A percentile compares a stretch with the other conserved stretches of the same genome.
Evolutionary conservation across 2,329 filamentous ascomycete species (phyloP).

Genomic region (Aureobasidium sp.): DNA sequence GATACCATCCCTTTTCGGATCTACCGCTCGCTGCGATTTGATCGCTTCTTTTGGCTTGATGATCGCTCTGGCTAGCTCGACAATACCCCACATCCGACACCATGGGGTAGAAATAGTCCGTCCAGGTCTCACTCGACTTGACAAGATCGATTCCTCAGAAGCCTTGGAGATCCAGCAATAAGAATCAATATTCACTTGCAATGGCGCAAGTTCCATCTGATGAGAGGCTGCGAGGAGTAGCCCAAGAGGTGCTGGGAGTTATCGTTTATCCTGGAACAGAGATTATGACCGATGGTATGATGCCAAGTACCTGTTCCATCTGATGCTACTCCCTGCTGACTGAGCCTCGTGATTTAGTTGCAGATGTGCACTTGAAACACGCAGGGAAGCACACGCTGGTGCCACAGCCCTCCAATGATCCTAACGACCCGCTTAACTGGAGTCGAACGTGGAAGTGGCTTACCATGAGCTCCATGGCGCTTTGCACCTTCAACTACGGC

Average conservation of each 20-base stretch:
- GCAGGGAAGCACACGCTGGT: constrained; percentile 40
- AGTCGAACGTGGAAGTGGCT: neutral
- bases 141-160: too few species aligned
- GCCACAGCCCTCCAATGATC: constrained; percentile 43
- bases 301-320: neutral
- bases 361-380: neutral
- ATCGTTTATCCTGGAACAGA: neutral
- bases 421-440: constrained; percentile 45
- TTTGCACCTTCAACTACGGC: constrained; percentile 29
- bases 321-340: neutral
- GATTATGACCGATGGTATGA: neutral
- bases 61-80: too few species aligned
- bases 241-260: neutral
- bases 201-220: too few species aligned
- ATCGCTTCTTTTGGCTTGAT: too few species aligned
- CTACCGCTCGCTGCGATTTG: too few species aligned
- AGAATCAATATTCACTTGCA: too few species aligned
- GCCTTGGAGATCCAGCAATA: too few species aligned
- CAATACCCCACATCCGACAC: too few species aligned
- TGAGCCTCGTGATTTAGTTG: neutral
- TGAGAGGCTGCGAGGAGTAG: too few species aligned
- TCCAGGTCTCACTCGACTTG: too few species aligned
- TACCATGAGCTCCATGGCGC: neutral
- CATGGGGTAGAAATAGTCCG: too few species aligned
- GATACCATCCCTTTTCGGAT: too few species aligned